Percentiles rank a stretch among this genome's conserved stretches.
Evolutionary conservation across 441 rosid genomes (phyloP).

Genomic region (Raphanus hybrid): DNA sequence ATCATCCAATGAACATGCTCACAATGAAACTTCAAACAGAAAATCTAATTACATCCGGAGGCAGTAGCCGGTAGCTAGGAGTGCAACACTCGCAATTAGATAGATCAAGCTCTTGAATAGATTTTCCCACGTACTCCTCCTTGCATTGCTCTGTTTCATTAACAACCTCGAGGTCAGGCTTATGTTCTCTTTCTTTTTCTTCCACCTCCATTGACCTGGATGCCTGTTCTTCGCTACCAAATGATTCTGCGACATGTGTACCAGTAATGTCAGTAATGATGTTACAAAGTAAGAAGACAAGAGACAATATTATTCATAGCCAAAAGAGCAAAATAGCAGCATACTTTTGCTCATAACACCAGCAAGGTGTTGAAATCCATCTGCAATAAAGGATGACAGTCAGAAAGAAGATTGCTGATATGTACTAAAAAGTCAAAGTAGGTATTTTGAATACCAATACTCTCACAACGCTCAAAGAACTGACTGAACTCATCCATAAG

Average conservation of each 20-base stretch:
- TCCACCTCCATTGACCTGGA: conserved; percentile 69
- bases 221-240: conserved; percentile 56
- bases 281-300: conserved; percentile 20
- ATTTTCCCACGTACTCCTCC: conserved; percentile 83
- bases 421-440: conserved; percentile 27
- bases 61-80: conserved; percentile 96
- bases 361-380: conserved; percentile 80
- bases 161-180: conserved; percentile 59
- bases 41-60: conserved; percentile 71
- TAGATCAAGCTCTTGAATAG: conserved; percentile 98
- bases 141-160: conserved; percentile 73
- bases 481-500: conserved; percentile 92
- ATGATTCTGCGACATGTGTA: conserved; percentile 59
- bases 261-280: conserved; percentile 32
- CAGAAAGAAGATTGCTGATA: conserved; percentile 33
- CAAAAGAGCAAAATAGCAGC: conserved; percentile 42
- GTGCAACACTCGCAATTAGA: conserved; percentile 91
- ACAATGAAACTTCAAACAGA: conserved; percentile 24
- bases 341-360: conserved; percentile 93
- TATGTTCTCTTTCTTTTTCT: conserved; percentile 76
- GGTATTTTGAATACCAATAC: conserved; percentile 64
- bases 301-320: conserved; percentile 4
- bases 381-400: conserved; percentile 54
- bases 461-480: conserved; percentile 81
- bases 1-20: conserved; percentile 20